These are phyloP conservation scores for Aurantiochytrium sp. DNA, from an alignment of 108 stramenopile species.

Conservation along the genomic window DNA sequence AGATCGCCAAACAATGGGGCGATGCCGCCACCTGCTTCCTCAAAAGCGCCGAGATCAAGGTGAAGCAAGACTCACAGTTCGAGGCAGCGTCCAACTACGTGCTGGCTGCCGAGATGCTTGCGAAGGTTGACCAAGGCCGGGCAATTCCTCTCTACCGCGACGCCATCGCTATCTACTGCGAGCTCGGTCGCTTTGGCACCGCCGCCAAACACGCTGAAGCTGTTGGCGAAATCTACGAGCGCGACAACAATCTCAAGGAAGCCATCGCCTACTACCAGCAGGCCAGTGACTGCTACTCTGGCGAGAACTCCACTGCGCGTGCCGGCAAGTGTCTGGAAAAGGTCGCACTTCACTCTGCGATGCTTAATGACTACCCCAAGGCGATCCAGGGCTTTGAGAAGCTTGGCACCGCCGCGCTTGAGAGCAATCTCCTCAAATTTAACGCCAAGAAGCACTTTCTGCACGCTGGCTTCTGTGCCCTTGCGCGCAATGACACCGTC, in stretches of 20 bases:
- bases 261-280: neutral
- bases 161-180: neutral
- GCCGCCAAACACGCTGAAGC: neutral
- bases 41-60: neutral
- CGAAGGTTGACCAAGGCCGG: neutral
- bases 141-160: neutral
- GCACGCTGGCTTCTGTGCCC: neutral
- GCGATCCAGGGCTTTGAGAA: neutral
- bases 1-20: slow-evolving; percentile 2
- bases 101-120: neutral
- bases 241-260: neutral
- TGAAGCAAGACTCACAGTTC: neutral
- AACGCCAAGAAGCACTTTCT: slow-evolving; percentile 23
- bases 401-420: neutral
- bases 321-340: slow-evolving; percentile 9
- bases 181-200: neutral
- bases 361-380: neutral
- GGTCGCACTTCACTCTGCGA: neutral
- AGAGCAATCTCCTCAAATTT: slow-evolving; percentile 8
- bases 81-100: slow-evolving; percentile 1
- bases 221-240: neutral
- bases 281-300: neutral
- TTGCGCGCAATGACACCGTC: slow-evolving; percentile 2
- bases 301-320: neutral
- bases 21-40: slow-evolving; percentile 2